Evolutionary conservation across 2,329 filamentous ascomycete species (phyloP).

Genomic region (Capronia epimyces): DNA sequence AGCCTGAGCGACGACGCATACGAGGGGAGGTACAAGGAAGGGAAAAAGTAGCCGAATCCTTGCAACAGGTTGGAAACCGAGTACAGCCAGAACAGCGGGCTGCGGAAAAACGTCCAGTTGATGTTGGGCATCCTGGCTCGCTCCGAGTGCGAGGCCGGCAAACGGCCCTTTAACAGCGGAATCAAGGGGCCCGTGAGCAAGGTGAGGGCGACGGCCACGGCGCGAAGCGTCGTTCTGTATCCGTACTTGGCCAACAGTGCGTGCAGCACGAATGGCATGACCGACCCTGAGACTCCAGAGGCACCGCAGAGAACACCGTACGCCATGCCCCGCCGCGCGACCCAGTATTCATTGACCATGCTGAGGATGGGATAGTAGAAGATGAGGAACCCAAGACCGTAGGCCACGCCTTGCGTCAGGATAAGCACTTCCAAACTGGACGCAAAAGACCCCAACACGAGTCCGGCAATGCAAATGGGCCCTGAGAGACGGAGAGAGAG

Average conservation of each 20-base stretch:
- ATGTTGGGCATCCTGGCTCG: conserved; percentile 32
- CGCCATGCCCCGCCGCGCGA: conserved; percentile 35
- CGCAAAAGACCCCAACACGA: conserved; percentile 36
- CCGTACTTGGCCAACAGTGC: conserved; percentile 41
- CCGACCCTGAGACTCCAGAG: conserved; percentile 43
- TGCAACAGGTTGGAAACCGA: conserved; percentile 40
- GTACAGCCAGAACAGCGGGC: conserved; percentile 43
- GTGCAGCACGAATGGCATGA: conserved; percentile 44
- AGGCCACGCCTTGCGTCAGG: conserved; percentile 39
- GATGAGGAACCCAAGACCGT: conserved; percentile 39
- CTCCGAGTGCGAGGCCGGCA: conserved; percentile 31
- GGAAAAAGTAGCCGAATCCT: conserved; percentile 37
- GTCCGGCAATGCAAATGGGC: conserved; percentile 38
- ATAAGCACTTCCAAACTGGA: conserved; percentile 35
- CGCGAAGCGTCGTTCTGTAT: conserved; percentile 40
- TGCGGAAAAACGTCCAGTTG: conserved; percentile 35
- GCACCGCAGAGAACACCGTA: conserved; percentile 26
- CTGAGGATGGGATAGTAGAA: conserved; percentile 37
- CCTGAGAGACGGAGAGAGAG: too few species aligned
- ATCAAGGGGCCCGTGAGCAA: conserved; percentile 38
- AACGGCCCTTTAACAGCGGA: conserved; percentile 39
- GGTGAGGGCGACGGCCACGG: conserved; percentile 39
- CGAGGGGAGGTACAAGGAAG: conserved; percentile 37
- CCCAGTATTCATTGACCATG: conserved; percentile 41
- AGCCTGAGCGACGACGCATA: conserved; percentile 31